Evolutionary conservation across 2,329 filamentous ascomycete species (phyloP), one percentile per base, ranked within the genome.

Genomic region (Neonectria punicea): DNA sequence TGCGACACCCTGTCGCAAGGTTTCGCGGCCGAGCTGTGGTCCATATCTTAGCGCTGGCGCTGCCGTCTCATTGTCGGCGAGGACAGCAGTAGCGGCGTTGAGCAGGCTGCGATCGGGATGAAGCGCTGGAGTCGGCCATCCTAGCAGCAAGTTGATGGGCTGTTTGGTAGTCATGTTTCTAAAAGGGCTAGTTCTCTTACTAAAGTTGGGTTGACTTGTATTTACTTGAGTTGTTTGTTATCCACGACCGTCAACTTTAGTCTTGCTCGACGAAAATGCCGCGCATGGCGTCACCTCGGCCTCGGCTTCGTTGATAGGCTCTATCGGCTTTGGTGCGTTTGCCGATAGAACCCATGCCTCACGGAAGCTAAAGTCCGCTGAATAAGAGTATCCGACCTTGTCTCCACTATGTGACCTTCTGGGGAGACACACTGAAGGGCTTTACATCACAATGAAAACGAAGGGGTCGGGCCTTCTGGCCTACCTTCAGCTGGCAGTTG

Each of bases 121-220:
- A 53, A 60, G 57, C 4, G 32, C 10, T 20, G 57, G 49, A 13
- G 57, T 60, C n/a, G 57, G 57, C 57, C 57, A 60, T 18, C 57
- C 50, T 2, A 41, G 36, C 5, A 53, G 50, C 8, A 53, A 30
- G 30, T 58, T 60, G 49, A 53, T 60, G 14, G 46, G 14, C 18
- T 30, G 8, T 1, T 49, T 49, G 14, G 46, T 8, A 5, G 22
- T 30, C 46, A 49, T 49, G 25, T 4, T 49, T 22, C 8, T 49
- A n/a, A 8, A 49, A 49, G 2, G 6, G 20, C 5, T 9, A 49
- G 13, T 47, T 49, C 22, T 28, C 13, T n/a, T 30, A 49, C 14
- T 6, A 10, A 28, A 11, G 16, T 46, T 46, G 13, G 20, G 11
- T 46, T 46, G 44, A 28, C 20, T 16, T 14, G 20, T 47, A 13